Evolutionary conservation across 441 rosid species (phyloP).

Genomic region (Biscutella laevigata): DNA sequence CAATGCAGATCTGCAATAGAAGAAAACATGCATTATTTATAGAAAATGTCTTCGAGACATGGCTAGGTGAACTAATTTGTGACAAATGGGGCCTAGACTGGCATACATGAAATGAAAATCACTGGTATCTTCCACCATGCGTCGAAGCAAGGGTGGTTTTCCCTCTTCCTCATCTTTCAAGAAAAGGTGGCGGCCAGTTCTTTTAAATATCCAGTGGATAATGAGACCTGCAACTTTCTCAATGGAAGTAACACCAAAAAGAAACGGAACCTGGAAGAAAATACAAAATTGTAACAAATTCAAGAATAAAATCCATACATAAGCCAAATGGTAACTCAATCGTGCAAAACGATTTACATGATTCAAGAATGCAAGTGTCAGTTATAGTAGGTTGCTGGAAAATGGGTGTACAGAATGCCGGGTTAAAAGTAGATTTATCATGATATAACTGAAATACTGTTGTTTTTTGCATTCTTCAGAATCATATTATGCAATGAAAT

Average conservation of each 20-base stretch:
- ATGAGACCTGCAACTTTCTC: constrained; percentile 78
- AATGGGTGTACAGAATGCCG: background rate
- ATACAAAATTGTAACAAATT: background rate
- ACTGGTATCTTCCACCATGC: constrained; percentile 61
- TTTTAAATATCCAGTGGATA: constrained; percentile 89
- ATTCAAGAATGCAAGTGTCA: background rate
- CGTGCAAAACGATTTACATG: background rate
- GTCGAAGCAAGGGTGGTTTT: constrained; percentile 70
- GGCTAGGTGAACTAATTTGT: constrained; percentile 5
- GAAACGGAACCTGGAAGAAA: constrained; percentile 81
- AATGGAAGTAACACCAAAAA: constrained; percentile 79
- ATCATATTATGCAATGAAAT: background rate
- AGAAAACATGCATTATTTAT: constrained; percentile 4
- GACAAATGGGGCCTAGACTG: background rate
- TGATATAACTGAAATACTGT: background rate
- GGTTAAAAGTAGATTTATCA: background rate
- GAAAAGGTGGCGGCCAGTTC: constrained; percentile 93
- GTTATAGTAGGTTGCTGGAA: background rate
- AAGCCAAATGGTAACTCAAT: background rate
- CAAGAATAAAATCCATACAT: background rate
- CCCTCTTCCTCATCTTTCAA: constrained; percentile 78
- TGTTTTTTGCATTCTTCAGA: background rate
- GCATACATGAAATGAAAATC: constrained; percentile 69
- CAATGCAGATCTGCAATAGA: constrained; percentile 68
- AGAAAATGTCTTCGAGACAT: background rate